Percentiles rank a stretch among this genome's conserved stretches.
Evolutionary conservation across 352 stramenopile genomes (phyloP).

Genomic region (Pythium diclinum): DNA sequence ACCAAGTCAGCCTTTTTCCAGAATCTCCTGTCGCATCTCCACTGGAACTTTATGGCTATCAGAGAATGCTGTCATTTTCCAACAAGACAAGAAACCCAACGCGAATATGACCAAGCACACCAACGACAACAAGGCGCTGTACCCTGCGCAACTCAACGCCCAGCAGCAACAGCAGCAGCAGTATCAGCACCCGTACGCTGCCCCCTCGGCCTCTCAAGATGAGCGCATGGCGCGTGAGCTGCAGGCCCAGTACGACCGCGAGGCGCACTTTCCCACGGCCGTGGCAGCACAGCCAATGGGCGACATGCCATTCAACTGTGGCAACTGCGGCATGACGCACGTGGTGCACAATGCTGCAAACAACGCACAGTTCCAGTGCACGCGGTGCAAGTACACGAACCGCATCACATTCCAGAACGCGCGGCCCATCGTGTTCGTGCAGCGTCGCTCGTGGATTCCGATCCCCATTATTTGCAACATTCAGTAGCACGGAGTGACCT

Average conservation of each 20-base stretch:
- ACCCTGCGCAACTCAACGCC: slow-evolving; percentile 23
- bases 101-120: slow-evolving; percentile 15
- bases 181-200: not conserved
- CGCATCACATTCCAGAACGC: slow-evolving; percentile 52
- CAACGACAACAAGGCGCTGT: slow-evolving; percentile 17
- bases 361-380: slow-evolving; percentile 58
- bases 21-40: not conserved
- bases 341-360: slow-evolving; percentile 58
- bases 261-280: slow-evolving; percentile 9
- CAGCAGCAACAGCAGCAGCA: not conserved
- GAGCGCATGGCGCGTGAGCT: slow-evolving; percentile 54
- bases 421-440: slow-evolving; percentile 43
- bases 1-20: not conserved
- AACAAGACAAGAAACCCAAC: not conserved
- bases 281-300: slow-evolving; percentile 38
- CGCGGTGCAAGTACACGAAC: slow-evolving; percentile 50
- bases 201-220: slow-evolving; percentile 36
- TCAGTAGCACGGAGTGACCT: slow-evolving; percentile 30
- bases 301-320: slow-evolving; percentile 57
- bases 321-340: slow-evolving; percentile 56
- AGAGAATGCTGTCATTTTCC: not conserved
- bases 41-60: slow-evolving; percentile 15
- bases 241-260: slow-evolving; percentile 50
- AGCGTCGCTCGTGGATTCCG: slow-evolving; percentile 43
- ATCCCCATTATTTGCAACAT: slow-evolving; percentile 67